Percentiles rank a stretch among this genome's conserved stretches.
Conservation (phyloP, 257 asterid species). For the Solanum chmielewskii region DNA sequence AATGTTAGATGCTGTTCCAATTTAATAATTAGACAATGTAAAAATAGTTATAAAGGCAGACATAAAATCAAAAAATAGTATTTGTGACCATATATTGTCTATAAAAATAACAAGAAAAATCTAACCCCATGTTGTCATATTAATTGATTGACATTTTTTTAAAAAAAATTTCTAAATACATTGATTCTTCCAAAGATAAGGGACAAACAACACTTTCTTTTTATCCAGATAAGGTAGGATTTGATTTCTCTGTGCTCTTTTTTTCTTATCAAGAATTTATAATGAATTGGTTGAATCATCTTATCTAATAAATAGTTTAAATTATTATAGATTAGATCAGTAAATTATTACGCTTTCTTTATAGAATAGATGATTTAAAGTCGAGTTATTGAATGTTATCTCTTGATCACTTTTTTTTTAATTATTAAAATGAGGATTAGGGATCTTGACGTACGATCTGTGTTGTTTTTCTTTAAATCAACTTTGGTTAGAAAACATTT, state of each 20-base stretch:
- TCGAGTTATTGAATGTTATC: not conserved
- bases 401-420: not conserved
- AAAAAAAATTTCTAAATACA: not conserved
- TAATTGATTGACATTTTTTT: not conserved
- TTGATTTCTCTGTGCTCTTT: not conserved
- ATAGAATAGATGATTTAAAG: not conserved
- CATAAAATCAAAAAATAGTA: not conserved
- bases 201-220: not conserved
- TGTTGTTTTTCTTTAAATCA: not conserved
- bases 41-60: not conserved
- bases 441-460: not conserved
- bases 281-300: not conserved
- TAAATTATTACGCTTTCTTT: not conserved
- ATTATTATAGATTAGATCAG: not conserved
- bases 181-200: not conserved
- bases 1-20: not conserved
- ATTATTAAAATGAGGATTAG: not conserved
- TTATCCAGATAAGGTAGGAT: not conserved
- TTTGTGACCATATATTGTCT: not conserved
- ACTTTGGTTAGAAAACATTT: not conserved
- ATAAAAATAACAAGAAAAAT: not conserved
- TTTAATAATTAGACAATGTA: not conserved
- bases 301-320: not conserved
- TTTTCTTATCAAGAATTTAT: not conserved
- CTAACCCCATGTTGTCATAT: not conserved